Evolutionary conservation across 1,284 basidiomycete species (phyloP), one percentile per base, ranked within the genome.

Genomic region (Tilletia indica): DNA sequence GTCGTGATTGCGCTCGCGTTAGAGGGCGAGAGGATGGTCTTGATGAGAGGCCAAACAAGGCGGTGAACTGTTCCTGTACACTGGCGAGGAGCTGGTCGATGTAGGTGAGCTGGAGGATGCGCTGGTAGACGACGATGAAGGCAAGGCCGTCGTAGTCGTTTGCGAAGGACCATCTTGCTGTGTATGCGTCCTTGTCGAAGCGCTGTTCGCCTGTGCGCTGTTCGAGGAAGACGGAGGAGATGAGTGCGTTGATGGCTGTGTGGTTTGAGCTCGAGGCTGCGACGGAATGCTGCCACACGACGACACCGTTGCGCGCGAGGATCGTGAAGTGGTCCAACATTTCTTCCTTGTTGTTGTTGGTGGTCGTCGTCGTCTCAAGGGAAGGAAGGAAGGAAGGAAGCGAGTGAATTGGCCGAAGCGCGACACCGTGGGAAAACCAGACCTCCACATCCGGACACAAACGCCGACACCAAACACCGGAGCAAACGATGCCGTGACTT

Each of bases 51-150:
- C 72, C 69, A 61, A 81, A 82, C 34, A 78, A 78, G 25, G 78
- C 68, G n/a, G 75, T 73, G 71, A 84, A 84, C 21, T 74, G 73
- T 5, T 70, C 72, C 45, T 77, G 74, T 34, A 82, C 75, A 3
- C 72, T 69, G 14, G 75, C 76, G 54, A 84, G 76, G 5, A 99
- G 89, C 64, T 94, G 91, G 0, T 96, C 93, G 71, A 98, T 91
- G 83, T 99, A 99, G 9, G 93, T 91, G 34, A 99, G 88, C 76
- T 97, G 95, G 16, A 99, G 88, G 73, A 99, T 94, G 63, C 96
- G 92, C 82, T 98, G 96, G 86, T 97, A 97, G 68, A 95, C 93
- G 69, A 96, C 93, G 93, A 95, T 78, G 56, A 66, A 21, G 34
- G 47, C 64, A 51, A 67, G 36, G 31, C 38, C 68, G 36, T 68